A percentile compares a stretch with the other conserved stretches of the same genome.
Conservation (phyloP, 345 rosid species). For the Camelina hispida region DNA sequence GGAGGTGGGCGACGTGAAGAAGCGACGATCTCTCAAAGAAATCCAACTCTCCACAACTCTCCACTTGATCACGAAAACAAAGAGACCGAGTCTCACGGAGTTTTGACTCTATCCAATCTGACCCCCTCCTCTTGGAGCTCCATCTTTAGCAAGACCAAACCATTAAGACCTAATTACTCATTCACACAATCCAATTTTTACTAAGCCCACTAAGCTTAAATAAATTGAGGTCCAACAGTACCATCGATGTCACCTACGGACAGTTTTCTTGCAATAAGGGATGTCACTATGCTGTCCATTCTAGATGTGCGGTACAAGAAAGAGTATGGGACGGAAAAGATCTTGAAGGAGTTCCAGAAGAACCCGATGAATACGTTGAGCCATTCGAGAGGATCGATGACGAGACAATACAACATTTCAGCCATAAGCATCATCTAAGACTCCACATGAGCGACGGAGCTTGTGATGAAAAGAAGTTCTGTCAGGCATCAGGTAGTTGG, state of each 20-base stretch:
- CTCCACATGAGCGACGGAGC: background rate
- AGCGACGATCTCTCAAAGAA: too few species aligned
- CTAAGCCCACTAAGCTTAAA: too few species aligned
- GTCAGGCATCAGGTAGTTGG: background rate
- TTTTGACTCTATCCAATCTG: too few species aligned
- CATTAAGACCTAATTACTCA: too few species aligned
- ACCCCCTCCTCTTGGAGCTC: too few species aligned
- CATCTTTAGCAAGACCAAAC: too few species aligned
- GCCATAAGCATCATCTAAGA: background rate
- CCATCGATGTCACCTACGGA: background rate
- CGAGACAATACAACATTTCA: conserved; percentile 4
- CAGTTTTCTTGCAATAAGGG: conserved; percentile 4
- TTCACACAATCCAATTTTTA: too few species aligned
- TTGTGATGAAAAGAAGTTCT: background rate
- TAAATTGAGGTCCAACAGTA: too few species aligned
- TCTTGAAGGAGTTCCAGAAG: background rate
- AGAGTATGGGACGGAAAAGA: background rate
- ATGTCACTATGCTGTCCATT: background rate
- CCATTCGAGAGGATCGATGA: conserved; percentile 13
- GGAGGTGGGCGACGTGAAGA: too few species aligned
- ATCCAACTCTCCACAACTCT: too few species aligned
- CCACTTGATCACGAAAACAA: too few species aligned
- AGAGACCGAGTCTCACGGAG: too few species aligned
- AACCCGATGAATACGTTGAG: background rate
- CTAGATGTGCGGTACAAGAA: background rate